Conservation (phyloP, 2,329 filamentous ascomycete species). For the Diaporthe velutina region DNA sequence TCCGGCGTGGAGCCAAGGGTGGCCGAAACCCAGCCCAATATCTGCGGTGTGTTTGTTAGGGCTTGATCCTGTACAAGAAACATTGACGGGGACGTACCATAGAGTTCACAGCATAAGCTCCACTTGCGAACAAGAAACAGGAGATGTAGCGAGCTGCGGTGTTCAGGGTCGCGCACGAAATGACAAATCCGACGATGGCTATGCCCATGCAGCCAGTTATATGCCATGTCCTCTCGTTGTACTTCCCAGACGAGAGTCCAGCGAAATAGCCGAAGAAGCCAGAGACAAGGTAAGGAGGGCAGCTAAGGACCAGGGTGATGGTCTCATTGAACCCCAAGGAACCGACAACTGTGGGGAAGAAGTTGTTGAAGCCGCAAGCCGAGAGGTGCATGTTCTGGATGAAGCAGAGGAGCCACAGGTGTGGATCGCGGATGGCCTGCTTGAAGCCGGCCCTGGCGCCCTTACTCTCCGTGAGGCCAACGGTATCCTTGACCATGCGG, state of each 20-base stretch:
- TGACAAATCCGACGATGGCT: constrained; percentile 56
- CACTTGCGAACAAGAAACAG: constrained; percentile 52
- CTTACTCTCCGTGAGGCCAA: background rate
- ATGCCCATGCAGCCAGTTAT: constrained; percentile 54
- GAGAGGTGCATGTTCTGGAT: constrained; percentile 37
- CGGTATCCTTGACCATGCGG: constrained; percentile 17
- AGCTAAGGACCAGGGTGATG: constrained; percentile 57
- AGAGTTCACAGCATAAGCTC: constrained; percentile 55
- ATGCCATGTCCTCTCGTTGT: constrained; percentile 58
- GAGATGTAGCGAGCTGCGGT: constrained; percentile 48
- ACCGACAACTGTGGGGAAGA: constrained; percentile 49
- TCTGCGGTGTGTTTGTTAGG: constrained; percentile 26
- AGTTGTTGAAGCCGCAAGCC: constrained; percentile 12
- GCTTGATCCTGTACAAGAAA: accelerated
- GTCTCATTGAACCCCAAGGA: constrained; percentile 55
- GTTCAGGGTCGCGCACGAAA: constrained; percentile 48
- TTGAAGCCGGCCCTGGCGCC: constrained; percentile 5
- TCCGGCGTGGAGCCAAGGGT: constrained; percentile 58
- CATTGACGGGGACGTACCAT: constrained; percentile 40
- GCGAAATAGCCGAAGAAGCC: constrained; percentile 56
- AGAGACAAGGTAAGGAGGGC: constrained; percentile 61
- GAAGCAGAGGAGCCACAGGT: constrained; percentile 24
- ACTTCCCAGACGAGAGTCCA: constrained; percentile 57
- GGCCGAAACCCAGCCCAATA: constrained; percentile 56
- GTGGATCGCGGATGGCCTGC: constrained; percentile 5